Evolutionary conservation across 257 asterid species (phyloP).

Genomic region (Petunia axillaris): DNA sequence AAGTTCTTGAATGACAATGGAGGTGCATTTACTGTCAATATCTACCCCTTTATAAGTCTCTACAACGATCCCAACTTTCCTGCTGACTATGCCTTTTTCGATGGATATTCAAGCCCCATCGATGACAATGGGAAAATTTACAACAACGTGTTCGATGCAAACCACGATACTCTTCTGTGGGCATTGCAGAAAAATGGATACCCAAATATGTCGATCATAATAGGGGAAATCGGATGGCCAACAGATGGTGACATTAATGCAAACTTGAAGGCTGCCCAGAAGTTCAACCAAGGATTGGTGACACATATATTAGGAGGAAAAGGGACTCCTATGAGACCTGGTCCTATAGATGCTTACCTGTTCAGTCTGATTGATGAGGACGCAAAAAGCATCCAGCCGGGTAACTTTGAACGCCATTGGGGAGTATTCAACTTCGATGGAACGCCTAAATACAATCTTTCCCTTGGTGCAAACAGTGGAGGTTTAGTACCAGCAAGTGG

Average conservation of each 20-base stretch:
- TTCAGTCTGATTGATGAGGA: conserved; percentile 80
- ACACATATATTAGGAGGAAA: conserved; percentile 42
- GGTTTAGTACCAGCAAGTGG: conserved; percentile 50
- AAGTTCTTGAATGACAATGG: conserved; percentile 57
- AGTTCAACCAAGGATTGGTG: conserved; percentile 75
- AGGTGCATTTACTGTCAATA: conserved; percentile 72
- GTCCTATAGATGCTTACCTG: conserved; percentile 66
- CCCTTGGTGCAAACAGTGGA: conserved; percentile 44
- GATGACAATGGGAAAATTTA: conserved; percentile 59
- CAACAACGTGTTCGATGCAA: conserved; percentile 72
- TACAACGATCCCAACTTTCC: conserved; percentile 71
- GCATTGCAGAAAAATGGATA: conserved; percentile 64
- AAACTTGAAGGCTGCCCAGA: conserved; percentile 50
- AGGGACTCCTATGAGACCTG: conserved; percentile 81
- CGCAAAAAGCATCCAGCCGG: conserved; percentile 75
- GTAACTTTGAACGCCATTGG: conserved; percentile 87
- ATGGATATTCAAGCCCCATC: conserved; percentile 58
- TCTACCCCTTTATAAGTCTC: conserved; percentile 82
- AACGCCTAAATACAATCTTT: conserved; percentile 64
- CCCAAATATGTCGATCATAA: conserved; percentile 54
- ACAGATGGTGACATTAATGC: conserved; percentile 70
- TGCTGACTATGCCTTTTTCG: conserved; percentile 73
- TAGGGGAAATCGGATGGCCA: conserved; percentile 89
- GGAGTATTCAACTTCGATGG: conserved; percentile 75
- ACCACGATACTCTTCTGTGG: conserved; percentile 70